Evolutionary conservation across 1,139 yeast genomes (phyloP).

Genomic region (Suhomyces terraborum): DNA sequence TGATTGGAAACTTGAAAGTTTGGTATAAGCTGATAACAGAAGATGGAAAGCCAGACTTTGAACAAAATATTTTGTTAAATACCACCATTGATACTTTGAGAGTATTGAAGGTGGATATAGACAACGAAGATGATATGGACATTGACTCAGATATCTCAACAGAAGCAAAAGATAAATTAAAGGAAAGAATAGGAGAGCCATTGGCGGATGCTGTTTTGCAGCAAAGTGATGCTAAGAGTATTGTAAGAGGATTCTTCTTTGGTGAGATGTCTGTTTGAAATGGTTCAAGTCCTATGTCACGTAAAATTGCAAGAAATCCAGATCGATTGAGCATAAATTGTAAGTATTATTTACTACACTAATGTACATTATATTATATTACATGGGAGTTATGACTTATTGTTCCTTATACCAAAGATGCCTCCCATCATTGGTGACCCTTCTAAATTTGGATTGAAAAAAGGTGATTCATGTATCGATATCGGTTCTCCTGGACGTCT

Average conservation of each 20-base stretch:
- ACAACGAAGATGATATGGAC: slow-evolving; percentile 34
- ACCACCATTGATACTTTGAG: slow-evolving; percentile 59
- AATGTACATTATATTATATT: slow-evolving; percentile 9
- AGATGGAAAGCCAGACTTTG: slow-evolving; percentile 42
- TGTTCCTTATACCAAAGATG: slow-evolving; percentile 5
- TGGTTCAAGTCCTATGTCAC: background rate
- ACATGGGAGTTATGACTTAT: background rate
- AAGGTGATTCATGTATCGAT: slow-evolving; percentile 35
- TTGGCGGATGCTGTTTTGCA: slow-evolving; percentile 54
- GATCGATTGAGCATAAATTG: background rate
- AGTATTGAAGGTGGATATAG: slow-evolving; percentile 39
- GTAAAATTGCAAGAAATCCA: slow-evolving; percentile 1
- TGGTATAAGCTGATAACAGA: slow-evolving; percentile 67
- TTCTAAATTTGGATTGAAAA: slow-evolving; percentile 26
- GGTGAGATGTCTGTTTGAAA: slow-evolving; percentile 57
- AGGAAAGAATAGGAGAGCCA: slow-evolving; percentile 61
- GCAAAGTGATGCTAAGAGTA: slow-evolving; percentile 55
- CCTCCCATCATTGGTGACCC: slow-evolving; percentile 24
- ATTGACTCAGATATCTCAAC: slow-evolving; percentile 38
- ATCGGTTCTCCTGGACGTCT: slow-evolving; percentile 42
- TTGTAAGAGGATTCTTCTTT: slow-evolving; percentile 73
- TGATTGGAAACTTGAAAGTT: slow-evolving; percentile 79
- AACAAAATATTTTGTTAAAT: slow-evolving; percentile 46
- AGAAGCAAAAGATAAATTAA: slow-evolving; percentile 48
- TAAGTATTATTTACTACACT: slow-evolving; percentile 9